phyloP scores from a whole-genome alignment of 495 filamentous ascomycete species.

The Aspergillus egyptiacus region DNA sequence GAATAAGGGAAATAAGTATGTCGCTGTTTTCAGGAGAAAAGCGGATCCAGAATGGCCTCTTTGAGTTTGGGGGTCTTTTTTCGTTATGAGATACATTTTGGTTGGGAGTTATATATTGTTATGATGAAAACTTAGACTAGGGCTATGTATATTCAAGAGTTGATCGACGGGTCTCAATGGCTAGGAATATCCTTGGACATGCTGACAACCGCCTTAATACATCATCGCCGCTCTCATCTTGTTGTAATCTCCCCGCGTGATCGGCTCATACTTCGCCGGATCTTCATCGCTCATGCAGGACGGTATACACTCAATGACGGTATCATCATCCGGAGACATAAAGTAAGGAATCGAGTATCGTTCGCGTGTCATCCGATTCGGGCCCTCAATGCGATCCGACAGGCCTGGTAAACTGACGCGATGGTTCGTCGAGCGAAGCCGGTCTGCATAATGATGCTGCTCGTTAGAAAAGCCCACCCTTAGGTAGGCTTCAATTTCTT shows the following conservation, averaged over 20 bases:
- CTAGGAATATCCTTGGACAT: no score
- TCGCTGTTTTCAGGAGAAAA: constrained; percentile 75
- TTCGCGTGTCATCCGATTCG: constrained; percentile 42
- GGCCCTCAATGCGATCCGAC: constrained; percentile 28
- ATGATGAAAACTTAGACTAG: no score
- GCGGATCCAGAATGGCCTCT: constrained; percentile 69
- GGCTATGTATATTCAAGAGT: no score
- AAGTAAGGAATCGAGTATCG: constrained; percentile 62
- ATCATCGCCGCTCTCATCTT: constrained; percentile 48
- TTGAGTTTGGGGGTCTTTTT: no score
- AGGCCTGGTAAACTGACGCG: constrained; percentile 44
- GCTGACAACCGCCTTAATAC: no score
- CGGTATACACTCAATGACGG: constrained; percentile 51
- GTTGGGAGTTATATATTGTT: no score
- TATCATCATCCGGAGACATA: constrained; percentile 47
- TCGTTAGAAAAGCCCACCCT: neutral
- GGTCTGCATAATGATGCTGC: constrained; percentile 27
- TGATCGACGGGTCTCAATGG: no score
- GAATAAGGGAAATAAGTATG: constrained; percentile 81
- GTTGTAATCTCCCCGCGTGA: constrained; percentile 46
- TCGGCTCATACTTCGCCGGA: constrained; percentile 48
- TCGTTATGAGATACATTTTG: no score
- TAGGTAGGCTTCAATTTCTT: no score
- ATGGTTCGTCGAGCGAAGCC: constrained; percentile 51
- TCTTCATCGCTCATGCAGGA: constrained; percentile 37